Evolutionary conservation across 768 basidiomycete genomes (phyloP).

Genomic region (Rhizopogon roseolus): DNA sequence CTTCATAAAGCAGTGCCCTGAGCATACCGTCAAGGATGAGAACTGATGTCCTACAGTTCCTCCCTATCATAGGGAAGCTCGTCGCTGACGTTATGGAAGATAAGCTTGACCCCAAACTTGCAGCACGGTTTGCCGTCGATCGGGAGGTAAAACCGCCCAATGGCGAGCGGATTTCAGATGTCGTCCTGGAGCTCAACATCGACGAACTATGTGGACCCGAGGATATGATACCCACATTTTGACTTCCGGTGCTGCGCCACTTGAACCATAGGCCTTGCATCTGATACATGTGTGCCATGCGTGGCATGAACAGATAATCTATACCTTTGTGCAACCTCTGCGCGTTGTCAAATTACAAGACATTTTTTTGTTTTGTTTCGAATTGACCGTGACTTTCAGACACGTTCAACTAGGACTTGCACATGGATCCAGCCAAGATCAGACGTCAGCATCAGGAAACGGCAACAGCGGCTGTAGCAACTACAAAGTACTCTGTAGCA

Average conservation of each 20-base stretch:
- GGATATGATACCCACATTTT: constrained; percentile 29
- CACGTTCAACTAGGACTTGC: no score
- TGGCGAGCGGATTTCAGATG: constrained; percentile 12
- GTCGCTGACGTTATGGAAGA: constrained; percentile 71
- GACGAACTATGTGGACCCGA: constrained; percentile 44
- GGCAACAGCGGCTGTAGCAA: no score
- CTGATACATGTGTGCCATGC: background rate
- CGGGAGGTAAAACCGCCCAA: constrained; percentile 27
- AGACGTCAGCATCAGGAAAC: no score
- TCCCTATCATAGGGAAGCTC: constrained; percentile 77
- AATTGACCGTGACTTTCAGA: no score
- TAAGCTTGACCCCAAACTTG: constrained; percentile 46
- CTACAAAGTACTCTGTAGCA: no score
- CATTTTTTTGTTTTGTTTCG: no score
- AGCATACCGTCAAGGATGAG: background rate
- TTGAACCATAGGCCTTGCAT: background rate
- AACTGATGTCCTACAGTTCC: constrained; percentile 51
- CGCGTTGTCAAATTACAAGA: background rate
- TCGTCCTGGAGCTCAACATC: constrained; percentile 37
- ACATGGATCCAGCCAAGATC: no score
- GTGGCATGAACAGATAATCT: background rate
- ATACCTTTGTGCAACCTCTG: background rate
- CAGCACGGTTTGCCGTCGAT: constrained; percentile 59
- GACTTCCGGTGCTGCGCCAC: background rate
- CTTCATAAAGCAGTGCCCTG: background rate